Evolutionary conservation across 2,329 filamentous ascomycete genomes (phyloP).

Genomic region (Aspergillus fijiensis): DNA sequence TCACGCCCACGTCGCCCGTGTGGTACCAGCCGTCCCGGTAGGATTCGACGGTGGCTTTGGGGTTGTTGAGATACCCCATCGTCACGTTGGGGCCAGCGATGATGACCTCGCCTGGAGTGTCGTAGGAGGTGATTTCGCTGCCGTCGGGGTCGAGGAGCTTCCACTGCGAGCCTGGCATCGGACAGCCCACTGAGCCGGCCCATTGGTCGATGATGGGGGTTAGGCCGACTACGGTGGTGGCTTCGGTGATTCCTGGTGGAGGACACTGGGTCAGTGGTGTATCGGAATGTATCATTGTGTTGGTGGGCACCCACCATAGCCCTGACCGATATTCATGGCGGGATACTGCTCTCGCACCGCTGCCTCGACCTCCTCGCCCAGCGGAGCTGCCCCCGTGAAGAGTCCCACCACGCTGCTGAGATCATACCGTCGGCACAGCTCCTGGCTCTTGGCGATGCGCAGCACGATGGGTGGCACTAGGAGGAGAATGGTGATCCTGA

Average conservation of each 20-base stretch:
- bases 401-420: slow-evolving; percentile 57
- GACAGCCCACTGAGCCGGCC: slow-evolving; percentile 37
- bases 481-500: slow-evolving; percentile 26
- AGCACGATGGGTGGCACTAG: slow-evolving; percentile 63
- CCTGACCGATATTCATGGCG: slow-evolving; percentile 61
- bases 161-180: slow-evolving; percentile 60
- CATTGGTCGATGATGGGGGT: slow-evolving; percentile 45
- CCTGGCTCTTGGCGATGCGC: slow-evolving; percentile 55
- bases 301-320: slow-evolving; percentile 50
- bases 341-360: slow-evolving; percentile 57
- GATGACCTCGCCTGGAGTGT: slow-evolving; percentile 61
- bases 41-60: slow-evolving; percentile 67
- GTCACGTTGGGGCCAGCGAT: slow-evolving; percentile 69
- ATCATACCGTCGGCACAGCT: slow-evolving; percentile 49
- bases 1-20: slow-evolving; percentile 65
- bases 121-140: slow-evolving; percentile 53
- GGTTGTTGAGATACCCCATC: slow-evolving; percentile 73
- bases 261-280: too few species aligned
- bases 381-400: slow-evolving; percentile 60
- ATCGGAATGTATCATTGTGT: too few species aligned
- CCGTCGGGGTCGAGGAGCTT: slow-evolving; percentile 54
- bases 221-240: slow-evolving; percentile 46
- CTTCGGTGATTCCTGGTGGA: slow-evolving; percentile 58
- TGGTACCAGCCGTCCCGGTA: slow-evolving; percentile 58
- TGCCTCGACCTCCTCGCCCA: slow-evolving; percentile 59